Evolutionary conservation across 2,329 filamentous ascomycete genomes (phyloP).

Genomic region (Ampelomyces quisqualis): DNA sequence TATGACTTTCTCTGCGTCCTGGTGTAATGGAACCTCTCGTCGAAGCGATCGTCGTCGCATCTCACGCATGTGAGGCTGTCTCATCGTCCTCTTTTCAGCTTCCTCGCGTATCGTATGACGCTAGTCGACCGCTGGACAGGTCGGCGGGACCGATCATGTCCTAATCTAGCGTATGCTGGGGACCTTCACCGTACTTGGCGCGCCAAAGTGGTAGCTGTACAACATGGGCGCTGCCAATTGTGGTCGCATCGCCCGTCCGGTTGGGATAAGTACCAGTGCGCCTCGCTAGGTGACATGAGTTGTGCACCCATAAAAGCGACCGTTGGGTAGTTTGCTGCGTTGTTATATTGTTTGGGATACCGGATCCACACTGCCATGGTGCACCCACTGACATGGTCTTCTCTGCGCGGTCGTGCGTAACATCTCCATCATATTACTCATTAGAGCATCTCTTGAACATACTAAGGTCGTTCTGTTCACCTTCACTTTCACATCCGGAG

Average conservation of each 20-base stretch:
- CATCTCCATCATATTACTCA: too few relatives aligned
- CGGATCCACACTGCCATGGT: constrained; percentile 1
- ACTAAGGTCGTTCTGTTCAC: too few relatives aligned
- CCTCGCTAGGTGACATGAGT: constrained; percentile 12
- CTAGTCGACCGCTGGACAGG: constrained; percentile 1
- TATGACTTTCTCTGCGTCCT: constrained; percentile 1
- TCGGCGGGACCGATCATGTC: background rate
- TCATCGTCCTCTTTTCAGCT: background rate
- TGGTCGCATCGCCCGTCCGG: background rate
- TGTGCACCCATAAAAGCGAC: constrained; percentile 4
- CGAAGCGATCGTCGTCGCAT: background rate
- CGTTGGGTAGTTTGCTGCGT: constrained; percentile 1
- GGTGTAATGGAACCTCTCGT: background rate
- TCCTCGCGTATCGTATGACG: background rate
- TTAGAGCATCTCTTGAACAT: too few relatives aligned
- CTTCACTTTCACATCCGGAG: too few relatives aligned
- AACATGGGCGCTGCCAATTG: constrained; percentile 9
- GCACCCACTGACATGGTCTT: too few relatives aligned
- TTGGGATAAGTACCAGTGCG: constrained; percentile 5
- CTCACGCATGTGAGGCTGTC: background rate
- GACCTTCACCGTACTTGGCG: constrained; percentile 1
- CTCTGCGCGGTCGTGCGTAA: too few relatives aligned
- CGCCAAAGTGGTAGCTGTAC: constrained; percentile 6
- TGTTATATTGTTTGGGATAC: constrained; percentile 2
- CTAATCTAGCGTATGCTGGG: background rate